These are phyloP conservation scores for Phialemonium atrogriseum DNA, from an alignment of 2,329 filamentous ascomycete genomes.

Conservation along the genomic window DNA sequence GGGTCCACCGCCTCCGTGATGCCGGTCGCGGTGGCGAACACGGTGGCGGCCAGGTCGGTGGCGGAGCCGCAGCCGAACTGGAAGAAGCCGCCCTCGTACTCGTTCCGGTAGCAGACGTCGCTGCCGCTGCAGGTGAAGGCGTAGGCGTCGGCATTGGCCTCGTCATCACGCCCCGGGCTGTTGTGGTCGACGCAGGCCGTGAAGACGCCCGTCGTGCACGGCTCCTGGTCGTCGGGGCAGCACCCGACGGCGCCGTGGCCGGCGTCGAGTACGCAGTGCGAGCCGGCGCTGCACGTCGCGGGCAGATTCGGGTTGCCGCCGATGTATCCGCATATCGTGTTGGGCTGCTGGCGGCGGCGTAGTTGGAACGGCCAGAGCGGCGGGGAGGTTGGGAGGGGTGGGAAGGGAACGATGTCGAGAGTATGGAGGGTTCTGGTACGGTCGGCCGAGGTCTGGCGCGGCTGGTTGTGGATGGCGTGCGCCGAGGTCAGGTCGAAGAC, in stretches of 20 bases:
- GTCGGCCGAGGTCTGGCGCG: constrained; percentile 13
- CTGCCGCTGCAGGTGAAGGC: constrained; percentile 45
- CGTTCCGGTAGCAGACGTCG: constrained; percentile 46
- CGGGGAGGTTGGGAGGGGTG: constrained; percentile 29
- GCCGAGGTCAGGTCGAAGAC: constrained; percentile 17
- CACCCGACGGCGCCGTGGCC: constrained; percentile 43
- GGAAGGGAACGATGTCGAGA: constrained; percentile 24
- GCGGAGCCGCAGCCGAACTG: constrained; percentile 50
- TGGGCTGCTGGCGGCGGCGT: constrained; percentile 31
- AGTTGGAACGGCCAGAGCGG: constrained; percentile 26
- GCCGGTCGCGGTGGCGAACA: constrained; percentile 37
- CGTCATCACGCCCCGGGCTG: constrained; percentile 36
- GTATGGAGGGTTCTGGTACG: constrained; percentile 18
- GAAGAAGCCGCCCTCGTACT: constrained; percentile 44
- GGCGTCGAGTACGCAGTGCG: constrained; percentile 48
- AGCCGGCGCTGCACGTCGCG: constrained; percentile 49
- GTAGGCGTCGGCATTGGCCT: constrained; percentile 46
- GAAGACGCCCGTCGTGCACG: constrained; percentile 47
- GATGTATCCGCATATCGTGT: constrained; percentile 52
- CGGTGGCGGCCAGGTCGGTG: constrained; percentile 38
- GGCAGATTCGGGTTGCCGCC: constrained; percentile 41
- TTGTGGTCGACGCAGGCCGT: constrained; percentile 48
- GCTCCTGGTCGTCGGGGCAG: constrained; percentile 40
- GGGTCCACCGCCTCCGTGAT: constrained; percentile 25
- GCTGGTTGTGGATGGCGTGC: constrained; percentile 12